Evolutionary conservation across 768 basidiomycete genomes (phyloP), one percentile per base, ranked within the genome.

Genomic region (Rossbeevera mucosa): DNA sequence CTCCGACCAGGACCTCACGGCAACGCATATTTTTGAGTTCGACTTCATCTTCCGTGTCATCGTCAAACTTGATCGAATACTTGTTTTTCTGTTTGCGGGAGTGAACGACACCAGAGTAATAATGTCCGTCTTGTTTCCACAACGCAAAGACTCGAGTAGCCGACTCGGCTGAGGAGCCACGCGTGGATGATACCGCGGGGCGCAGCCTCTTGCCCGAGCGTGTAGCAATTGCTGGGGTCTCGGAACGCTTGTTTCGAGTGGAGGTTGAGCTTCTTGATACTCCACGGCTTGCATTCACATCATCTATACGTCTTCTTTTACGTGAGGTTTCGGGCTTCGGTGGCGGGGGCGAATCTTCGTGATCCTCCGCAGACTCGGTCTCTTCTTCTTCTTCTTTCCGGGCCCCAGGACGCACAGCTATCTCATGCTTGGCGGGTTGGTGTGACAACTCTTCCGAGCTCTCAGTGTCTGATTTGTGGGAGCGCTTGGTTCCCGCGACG

Each of bases 91-190:
- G 59, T 51, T 47, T 64, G 56, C 55, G 53, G 16, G 73, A 71
- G 48, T 80, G 62, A 24, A 87, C 74, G 30, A 67, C 73, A 14
- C 87, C 90, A 16, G 80, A 67, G 62, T 82, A 86, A 68, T 76
- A 91, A 58, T 76, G 75, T 4, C 75, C 77, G 45, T 82, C 81
- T 42, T 70, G 67, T 55, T 73, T 79, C 86, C 86, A 88, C 11
- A 84, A 62, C 8, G 85, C 87, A 58, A 86, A 82, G n/a, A 90
- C 83, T 5, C 80, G 79, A 12, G 83, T 85, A 20, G 77, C 71
- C 6, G 56, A 51, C 33, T 61, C 59, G 26, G 31, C 41, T 14
- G 56, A 29, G 28, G 47, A 36, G 18, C 50, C 55, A 31, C 59
- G 62, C 9, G 45, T 50, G 29, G 69, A 64, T 13, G 68, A 67